These are phyloP conservation scores for Gloeostereum incarnatum DNA, from an alignment of 768 basidiomycete genomes.

Conservation along the genomic window DNA sequence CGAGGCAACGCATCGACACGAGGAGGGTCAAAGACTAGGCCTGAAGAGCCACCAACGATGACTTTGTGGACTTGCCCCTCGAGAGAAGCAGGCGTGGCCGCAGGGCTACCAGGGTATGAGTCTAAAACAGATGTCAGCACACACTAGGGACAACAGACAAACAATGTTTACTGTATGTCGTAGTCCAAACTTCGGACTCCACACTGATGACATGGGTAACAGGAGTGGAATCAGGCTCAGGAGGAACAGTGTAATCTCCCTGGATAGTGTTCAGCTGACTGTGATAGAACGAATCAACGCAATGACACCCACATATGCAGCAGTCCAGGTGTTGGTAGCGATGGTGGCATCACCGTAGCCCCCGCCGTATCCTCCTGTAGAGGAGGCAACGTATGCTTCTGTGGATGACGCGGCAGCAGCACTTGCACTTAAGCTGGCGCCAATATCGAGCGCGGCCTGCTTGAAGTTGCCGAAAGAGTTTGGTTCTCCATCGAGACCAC, in stretches of 20 bases:
- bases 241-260: too few species aligned
- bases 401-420: conserved; percentile 26
- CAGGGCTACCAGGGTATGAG: conserved; percentile 44
- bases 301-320: conserved; percentile 40
- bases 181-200: too few species aligned
- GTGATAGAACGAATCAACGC: too few species aligned
- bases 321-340: conserved; percentile 19
- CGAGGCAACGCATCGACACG: conserved; percentile 38
- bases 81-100: conserved; percentile 24
- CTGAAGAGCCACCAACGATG: conserved; percentile 40
- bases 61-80: conserved; percentile 41
- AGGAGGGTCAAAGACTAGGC: conserved; percentile 41
- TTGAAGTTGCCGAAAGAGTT: conserved; percentile 60
- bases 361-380: conserved; percentile 5
- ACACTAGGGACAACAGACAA: too few species aligned
- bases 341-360: conserved; percentile 11
- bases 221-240: too few species aligned
- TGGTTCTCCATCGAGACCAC: conserved; percentile 38
- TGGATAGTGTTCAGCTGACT: too few species aligned
- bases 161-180: too few species aligned
- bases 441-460: conserved; percentile 43
- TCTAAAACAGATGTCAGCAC: too few species aligned
- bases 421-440: conserved; percentile 35
- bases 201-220: too few species aligned
- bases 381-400: conserved; percentile 16